These are phyloP conservation scores for Moringa oleifera DNA, from an alignment of 345 rosid species.

Conservation along the genomic window DNA sequence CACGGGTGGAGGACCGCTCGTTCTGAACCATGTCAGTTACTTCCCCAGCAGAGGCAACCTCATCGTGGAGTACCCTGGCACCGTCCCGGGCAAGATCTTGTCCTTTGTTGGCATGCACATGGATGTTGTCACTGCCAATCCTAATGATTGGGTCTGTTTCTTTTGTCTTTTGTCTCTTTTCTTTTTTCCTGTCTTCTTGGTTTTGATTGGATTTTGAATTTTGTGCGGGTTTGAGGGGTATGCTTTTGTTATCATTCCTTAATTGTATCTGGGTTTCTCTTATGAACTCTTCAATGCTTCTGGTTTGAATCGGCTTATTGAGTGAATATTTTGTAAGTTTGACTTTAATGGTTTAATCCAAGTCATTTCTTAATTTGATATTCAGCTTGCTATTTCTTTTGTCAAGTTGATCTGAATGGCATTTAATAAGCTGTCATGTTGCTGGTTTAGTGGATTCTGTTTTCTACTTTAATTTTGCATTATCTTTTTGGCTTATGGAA, in stretches of 20 bases:
- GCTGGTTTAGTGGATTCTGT: no score
- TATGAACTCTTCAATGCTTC: not conserved
- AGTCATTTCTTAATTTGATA: not conserved
- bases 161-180: conserved; percentile 3
- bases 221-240: conserved; percentile 1
- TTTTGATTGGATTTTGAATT: not conserved
- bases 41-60: conserved; percentile 77
- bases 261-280: not conserved
- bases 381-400: not conserved
- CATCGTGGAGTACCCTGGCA: conserved; percentile 95
- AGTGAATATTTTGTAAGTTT: no score
- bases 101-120: conserved; percentile 99
- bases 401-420: no score
- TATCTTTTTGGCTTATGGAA: no score
- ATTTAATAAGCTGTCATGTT: no score
- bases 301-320: not conserved
- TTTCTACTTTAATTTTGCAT: no score
- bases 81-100: conserved; percentile 73
- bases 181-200: not conserved
- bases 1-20: conserved; percentile 81
- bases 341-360: not conserved
- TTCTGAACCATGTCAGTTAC: conserved; percentile 67
- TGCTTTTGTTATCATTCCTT: not conserved
- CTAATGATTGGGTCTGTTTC: conserved; percentile 73
- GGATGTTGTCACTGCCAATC: conserved; percentile 99